Evolutionary conservation across 2,329 filamentous ascomycete species (phyloP).

Genomic region (Talaromyces sp.): DNA sequence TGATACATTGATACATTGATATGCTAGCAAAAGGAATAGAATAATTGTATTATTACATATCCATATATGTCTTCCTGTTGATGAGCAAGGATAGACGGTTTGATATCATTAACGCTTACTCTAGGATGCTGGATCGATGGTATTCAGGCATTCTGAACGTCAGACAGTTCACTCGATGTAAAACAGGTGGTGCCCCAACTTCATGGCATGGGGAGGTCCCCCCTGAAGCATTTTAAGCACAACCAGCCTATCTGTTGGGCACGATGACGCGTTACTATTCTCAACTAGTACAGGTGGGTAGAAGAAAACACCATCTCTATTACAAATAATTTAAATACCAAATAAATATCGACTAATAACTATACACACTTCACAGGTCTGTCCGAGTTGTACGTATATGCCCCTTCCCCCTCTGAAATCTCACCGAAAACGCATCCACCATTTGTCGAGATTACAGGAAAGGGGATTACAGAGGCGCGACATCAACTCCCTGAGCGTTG

Average conservation of each 20-base stretch:
- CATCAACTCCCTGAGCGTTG: neutral
- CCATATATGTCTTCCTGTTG: neutral
- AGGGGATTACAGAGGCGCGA: neutral
- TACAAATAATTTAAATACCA: neutral
- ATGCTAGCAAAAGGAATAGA: slow-evolving; percentile 3
- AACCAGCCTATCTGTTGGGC: no score
- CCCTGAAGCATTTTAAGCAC: no score
- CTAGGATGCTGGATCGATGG: no score
- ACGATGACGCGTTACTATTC: no score
- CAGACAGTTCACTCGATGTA: no score
- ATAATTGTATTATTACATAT: slow-evolving; percentile 2
- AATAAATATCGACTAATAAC: neutral
- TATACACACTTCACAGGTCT: neutral
- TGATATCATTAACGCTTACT: no score
- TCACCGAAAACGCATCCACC: no score
- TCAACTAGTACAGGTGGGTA: neutral
- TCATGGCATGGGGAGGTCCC: no score
- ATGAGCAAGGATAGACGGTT: neutral
- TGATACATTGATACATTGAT: neutral
- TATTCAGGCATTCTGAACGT: no score
- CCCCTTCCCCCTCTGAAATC: neutral
- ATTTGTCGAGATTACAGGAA: neutral
- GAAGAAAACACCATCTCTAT: neutral
- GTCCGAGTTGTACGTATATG: neutral
- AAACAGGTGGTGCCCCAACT: no score